These are phyloP conservation scores for Boletus reticulatus DNA, from an alignment of 768 basidiomycete genomes.

Conservation along the genomic window DNA sequence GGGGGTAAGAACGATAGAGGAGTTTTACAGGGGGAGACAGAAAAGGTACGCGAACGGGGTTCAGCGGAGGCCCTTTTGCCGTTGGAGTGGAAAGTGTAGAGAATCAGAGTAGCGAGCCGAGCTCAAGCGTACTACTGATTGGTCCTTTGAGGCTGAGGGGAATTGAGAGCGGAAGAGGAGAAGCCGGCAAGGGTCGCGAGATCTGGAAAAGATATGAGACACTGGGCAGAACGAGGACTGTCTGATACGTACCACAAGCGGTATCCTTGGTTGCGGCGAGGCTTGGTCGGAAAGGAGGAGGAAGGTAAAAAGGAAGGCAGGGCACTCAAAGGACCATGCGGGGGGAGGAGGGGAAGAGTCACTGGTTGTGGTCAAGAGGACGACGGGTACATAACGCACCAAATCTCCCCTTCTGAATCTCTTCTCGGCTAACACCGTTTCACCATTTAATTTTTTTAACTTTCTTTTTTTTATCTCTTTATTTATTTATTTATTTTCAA, in stretches of 20 bases:
- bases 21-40: conserved; percentile 25
- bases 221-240: too few species aligned
- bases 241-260: conserved; percentile 44
- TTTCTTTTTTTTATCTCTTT: not conserved
- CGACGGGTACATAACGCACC: conserved; percentile 29
- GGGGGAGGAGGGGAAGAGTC: conserved; percentile 23
- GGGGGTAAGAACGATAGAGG: conserved; percentile 7
- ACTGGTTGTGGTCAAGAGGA: conserved; percentile 28
- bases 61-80: conserved; percentile 42
- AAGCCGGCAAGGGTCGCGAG: conserved; percentile 96
- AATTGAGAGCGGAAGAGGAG: conserved; percentile 48
- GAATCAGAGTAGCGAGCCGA: conserved; percentile 54
- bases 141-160: conserved; percentile 34
- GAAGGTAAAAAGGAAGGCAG: conserved; percentile 25
- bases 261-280: conserved; percentile 53
- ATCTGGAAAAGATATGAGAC: conserved; percentile 39
- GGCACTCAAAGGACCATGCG: conserved; percentile 37
- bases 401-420: conserved; percentile 17
- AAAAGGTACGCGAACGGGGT: conserved; percentile 43
- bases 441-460: conserved; percentile 9
- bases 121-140: conserved; percentile 64
- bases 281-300: conserved; percentile 35
- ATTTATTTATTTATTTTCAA: conserved; percentile 8
- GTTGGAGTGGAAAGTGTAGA: conserved; percentile 23
- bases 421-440: conserved; percentile 29